These are phyloP conservation scores for Calocera cornea DNA, from an alignment of 768 basidiomycete species.

Conservation along the genomic window DNA sequence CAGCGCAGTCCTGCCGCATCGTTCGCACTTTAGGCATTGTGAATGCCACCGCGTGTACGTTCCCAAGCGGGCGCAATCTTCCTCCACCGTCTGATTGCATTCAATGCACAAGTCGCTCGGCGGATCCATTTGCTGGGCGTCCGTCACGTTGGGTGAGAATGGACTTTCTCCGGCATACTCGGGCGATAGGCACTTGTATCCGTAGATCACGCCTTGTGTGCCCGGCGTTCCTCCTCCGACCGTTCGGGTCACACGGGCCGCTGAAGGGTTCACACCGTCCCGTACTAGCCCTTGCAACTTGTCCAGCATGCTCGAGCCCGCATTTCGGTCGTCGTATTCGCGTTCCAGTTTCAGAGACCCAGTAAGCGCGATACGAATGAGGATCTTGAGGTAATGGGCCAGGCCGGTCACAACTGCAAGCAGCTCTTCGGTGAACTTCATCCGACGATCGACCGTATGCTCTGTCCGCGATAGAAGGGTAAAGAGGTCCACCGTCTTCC, in stretches of 20 bases:
- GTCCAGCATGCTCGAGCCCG: slow-evolving; percentile 81
- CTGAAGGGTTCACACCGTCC: slow-evolving; percentile 67
- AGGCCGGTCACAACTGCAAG: slow-evolving; percentile 96
- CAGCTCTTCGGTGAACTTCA: slow-evolving; percentile 95
- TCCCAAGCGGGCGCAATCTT: slow-evolving; percentile 88
- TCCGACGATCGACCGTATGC: slow-evolving; percentile 72
- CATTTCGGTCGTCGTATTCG: slow-evolving; percentile 68
- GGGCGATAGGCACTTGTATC: slow-evolving; percentile 81
- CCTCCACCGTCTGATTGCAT: slow-evolving; percentile 85
- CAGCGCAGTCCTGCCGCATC: slow-evolving; percentile 65
- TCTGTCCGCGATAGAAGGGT: slow-evolving; percentile 55
- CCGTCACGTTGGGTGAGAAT: slow-evolving; percentile 34
- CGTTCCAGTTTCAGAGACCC: slow-evolving; percentile 91
- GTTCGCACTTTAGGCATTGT: slow-evolving; percentile 71
- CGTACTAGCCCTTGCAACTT: slow-evolving; percentile 84
- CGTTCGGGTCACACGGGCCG: slow-evolving; percentile 45
- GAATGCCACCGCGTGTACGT: slow-evolving; percentile 98
- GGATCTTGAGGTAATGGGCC: slow-evolving; percentile 97
- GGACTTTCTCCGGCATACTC: slow-evolving; percentile 84
- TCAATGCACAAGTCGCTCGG: slow-evolving; percentile 85
- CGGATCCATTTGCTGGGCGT: slow-evolving; percentile 18
- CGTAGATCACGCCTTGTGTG: slow-evolving; percentile 80
- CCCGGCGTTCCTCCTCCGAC: slow-evolving; percentile 45
- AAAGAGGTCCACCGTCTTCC: slow-evolving; percentile 97
- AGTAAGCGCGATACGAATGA: slow-evolving; percentile 93